Conservation (phyloP, 768 basidiomycete species). For the Macrolepiota albuminosa region DNA sequence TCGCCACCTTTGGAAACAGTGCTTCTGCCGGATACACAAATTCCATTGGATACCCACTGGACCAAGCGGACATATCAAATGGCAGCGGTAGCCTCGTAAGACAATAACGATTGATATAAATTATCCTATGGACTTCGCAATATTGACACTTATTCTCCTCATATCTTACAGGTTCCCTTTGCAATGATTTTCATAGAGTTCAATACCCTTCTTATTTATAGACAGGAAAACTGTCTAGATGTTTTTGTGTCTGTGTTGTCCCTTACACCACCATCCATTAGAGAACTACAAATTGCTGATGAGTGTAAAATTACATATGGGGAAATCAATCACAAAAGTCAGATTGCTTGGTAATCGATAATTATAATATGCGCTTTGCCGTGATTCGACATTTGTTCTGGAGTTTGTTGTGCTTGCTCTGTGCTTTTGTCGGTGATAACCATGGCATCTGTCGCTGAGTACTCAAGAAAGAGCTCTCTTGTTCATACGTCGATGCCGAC, state of each 20-base stretch:
- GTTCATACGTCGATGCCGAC: not conserved
- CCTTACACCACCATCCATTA: not conserved
- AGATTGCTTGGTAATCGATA: not conserved
- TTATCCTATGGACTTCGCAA: conserved; percentile 8
- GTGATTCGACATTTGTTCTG: not conserved
- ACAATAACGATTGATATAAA: conserved; percentile 1
- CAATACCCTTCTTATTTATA: conserved; percentile 8
- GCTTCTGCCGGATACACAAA: conserved; percentile 15
- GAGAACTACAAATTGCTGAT: not conserved
- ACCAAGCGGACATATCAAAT: conserved; percentile 12
- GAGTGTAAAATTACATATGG: not conserved
- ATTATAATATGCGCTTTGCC: too few relatives aligned
- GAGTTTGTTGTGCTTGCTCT: not conserved
- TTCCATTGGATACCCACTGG: conserved; percentile 13
- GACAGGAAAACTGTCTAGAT: not conserved
- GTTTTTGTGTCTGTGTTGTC: not conserved
- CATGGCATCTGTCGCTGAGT: not conserved
- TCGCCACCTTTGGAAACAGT: conserved; percentile 26
- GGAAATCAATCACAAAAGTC: not conserved
- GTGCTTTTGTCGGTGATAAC: not conserved
- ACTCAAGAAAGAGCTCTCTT: not conserved
- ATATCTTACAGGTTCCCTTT: conserved; percentile 7
- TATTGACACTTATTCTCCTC: conserved; percentile 13
- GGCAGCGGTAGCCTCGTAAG: conserved; percentile 11
- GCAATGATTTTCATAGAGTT: conserved; percentile 11